A percentile compares a stretch with the other conserved stretches of the same genome.
Conservation (phyloP, 371 early-diverging fungal genomes). For the Mortierella sp. region DNA sequence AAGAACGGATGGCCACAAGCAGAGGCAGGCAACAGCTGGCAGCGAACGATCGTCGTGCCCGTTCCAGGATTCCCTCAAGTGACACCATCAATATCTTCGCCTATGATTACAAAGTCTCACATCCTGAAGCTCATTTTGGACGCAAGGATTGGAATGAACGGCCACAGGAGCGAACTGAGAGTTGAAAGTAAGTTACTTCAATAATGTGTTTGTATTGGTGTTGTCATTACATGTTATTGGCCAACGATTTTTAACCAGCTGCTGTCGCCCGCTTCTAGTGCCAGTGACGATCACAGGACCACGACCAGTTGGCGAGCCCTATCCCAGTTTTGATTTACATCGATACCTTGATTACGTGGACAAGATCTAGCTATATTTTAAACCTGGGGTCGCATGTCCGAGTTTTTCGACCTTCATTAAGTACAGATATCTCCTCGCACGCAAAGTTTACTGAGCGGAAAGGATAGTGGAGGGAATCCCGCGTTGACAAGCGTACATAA, state of each 20-base stretch:
- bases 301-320: conserved; percentile 27
- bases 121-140: conserved; percentile 27
- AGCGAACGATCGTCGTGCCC: conserved; percentile 21
- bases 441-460: no score
- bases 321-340: conserved; percentile 25
- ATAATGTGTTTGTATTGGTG: not conserved
- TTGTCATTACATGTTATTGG: not conserved
- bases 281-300: conserved; percentile 32
- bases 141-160: conserved; percentile 1
- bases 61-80: conserved; percentile 17
- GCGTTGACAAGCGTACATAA: no score
- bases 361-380: not conserved
- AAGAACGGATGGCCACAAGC: conserved; percentile 30
- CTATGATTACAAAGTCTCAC: conserved; percentile 15
- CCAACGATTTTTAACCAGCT: not conserved
- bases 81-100: conserved; percentile 13
- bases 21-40: conserved; percentile 11
- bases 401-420: no score
- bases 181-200: conserved; percentile 32
- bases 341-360: conserved; percentile 15
- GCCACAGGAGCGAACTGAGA: conserved; percentile 8
- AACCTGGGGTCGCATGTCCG: no score
- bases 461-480: no score
- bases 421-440: no score
- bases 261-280: conserved; percentile 15